phyloP scores from a whole-genome alignment of 768 basidiomycete genomes.

The Hemileccinum impolitum region DNA sequence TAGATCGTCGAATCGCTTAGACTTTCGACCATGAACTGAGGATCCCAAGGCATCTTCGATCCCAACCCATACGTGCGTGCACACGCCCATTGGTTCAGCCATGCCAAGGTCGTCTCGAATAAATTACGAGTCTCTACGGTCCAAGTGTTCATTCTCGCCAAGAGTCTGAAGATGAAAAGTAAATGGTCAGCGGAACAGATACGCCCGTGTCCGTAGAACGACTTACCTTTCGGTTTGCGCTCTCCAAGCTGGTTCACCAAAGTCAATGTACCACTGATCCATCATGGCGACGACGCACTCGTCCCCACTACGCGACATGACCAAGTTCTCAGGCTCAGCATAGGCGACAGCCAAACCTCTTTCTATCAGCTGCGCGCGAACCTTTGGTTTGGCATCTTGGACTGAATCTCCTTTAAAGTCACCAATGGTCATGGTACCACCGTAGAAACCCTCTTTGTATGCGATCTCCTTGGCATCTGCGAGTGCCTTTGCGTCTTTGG shows the following conservation, averaged over 20 bases:
- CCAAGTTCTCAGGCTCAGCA: constrained; percentile 90
- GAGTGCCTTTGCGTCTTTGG: constrained; percentile 90
- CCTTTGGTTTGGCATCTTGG: constrained; percentile 88
- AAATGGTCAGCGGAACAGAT: not conserved
- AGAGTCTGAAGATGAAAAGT: constrained; percentile 46
- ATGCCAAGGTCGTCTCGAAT: constrained; percentile 88
- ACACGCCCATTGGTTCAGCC: constrained; percentile 99
- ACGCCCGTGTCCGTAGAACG: not conserved
- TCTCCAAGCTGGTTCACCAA: constrained; percentile 90
- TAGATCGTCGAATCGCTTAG: constrained; percentile 97
- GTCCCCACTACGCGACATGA: constrained; percentile 88
- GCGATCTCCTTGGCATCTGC: constrained; percentile 96
- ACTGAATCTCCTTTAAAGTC: constrained; percentile 88
- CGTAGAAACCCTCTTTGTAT: constrained; percentile 98
- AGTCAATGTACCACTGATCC: constrained; percentile 99
- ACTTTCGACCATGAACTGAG: constrained; percentile 93
- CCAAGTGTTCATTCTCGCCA: constrained; percentile 88
- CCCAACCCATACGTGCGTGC: constrained; percentile 97
- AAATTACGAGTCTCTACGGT: constrained; percentile 86
- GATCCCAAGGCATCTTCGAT: constrained; percentile 95
- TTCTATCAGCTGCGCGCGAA: constrained; percentile 79
- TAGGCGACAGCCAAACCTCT: constrained; percentile 81
- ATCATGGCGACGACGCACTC: constrained; percentile 97
- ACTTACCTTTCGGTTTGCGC: constrained; percentile 77
- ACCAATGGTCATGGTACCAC: constrained; percentile 86